Base-by-base conservation (phyloP, 768 basidiomycete genomes). In the Psilocybe azurescens region DNA sequence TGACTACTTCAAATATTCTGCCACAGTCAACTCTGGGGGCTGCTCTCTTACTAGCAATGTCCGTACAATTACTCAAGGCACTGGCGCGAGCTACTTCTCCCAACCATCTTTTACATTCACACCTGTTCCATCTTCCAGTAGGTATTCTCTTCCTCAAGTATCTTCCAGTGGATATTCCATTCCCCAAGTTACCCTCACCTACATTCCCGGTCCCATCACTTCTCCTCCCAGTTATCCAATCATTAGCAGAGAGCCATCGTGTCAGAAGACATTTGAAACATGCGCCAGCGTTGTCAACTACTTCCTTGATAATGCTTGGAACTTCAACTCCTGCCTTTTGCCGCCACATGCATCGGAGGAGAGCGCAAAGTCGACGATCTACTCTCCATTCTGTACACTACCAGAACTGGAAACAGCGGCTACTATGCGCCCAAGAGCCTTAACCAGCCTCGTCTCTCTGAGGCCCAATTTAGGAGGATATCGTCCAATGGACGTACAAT, bases 1-100 rank as follows among this genome's bases (percentile, higher is more conserved):
- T 5, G 53, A 55, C 32, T 55, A 55, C 24, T 55, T 38, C 53
- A 28, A 55, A 55, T 55, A 38, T 32, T 55, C 53, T 13, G 30
- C 53, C 36, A 55, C 53, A 4, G 53, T 55, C 36, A 39, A 20
- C 36, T 55, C 53, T 14, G 33, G 33, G 6, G 53, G 53, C 5
- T 55, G 53, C 51, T 14, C 33, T 36, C 33, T 11, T 11, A 36
- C 7, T 11, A 11, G 33, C 11, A 11, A 11, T 3, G 11, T 36
- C 11, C 6, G 7, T 36, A 36, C 33, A 36, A 36, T 11, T 24
- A 24, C 24, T 24, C 24, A 24, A 24, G 24, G 24, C 24, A 24
- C 24, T 24, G 24, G 24, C 24, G 24, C 24, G 24, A 24, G 24
- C 24, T 24, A 24, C 24, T 24, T 24, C 2, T 2, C 24, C 24